A percentile compares a stretch with the other conserved stretches of the same genome.
These are phyloP conservation scores for Lipomyces japonicus DNA, from an alignment of 805 yeast genomes.

Conservation along the genomic window DNA sequence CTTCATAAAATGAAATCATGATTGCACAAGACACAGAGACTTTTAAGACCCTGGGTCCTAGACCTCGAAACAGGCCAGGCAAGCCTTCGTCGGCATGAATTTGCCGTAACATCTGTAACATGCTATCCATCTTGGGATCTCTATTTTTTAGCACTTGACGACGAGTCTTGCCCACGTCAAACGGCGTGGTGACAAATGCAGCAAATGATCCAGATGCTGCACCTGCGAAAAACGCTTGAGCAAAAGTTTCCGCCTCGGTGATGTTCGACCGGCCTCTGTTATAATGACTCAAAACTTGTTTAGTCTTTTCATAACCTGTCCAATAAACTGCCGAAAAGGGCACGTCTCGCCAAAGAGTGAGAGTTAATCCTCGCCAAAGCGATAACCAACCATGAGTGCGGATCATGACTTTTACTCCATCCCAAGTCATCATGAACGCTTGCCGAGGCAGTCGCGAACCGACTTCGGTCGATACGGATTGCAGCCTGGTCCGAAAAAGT, in stretches of 20 bases:
- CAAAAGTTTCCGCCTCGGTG: constrained; percentile 34
- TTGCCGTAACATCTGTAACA: constrained; percentile 61
- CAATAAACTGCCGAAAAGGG: constrained; percentile 96
- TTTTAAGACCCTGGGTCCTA: constrained; percentile 79
- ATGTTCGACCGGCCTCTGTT: constrained; percentile 1
- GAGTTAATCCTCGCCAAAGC: constrained; percentile 76
- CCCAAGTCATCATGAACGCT: constrained; percentile 45
- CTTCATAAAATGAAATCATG: constrained; percentile 93
- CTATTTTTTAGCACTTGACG: constrained; percentile 53
- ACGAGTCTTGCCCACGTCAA: constrained; percentile 95
- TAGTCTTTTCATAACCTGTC: constrained; percentile 39
- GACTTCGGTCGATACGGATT: constrained; percentile 45
- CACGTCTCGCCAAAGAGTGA: constrained; percentile 95
- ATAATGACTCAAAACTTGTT: constrained; percentile 5
- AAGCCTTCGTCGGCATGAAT: constrained; percentile 73
- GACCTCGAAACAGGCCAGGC: constrained; percentile 81
- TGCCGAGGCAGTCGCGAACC: constrained; percentile 21
- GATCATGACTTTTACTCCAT: constrained; percentile 53
- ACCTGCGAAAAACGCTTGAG: constrained; percentile 64
- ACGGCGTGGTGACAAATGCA: constrained; percentile 86
- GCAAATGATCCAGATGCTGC: constrained; percentile 80
- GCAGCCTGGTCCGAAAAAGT: constrained; percentile 79
- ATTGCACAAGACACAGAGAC: constrained; percentile 98
- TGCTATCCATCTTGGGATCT: constrained; percentile 37
- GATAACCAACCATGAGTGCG: constrained; percentile 55